These are phyloP conservation scores for Retiboletus fuscus DNA, from an alignment of 1,284 basidiomycete species.

Conservation along the genomic window DNA sequence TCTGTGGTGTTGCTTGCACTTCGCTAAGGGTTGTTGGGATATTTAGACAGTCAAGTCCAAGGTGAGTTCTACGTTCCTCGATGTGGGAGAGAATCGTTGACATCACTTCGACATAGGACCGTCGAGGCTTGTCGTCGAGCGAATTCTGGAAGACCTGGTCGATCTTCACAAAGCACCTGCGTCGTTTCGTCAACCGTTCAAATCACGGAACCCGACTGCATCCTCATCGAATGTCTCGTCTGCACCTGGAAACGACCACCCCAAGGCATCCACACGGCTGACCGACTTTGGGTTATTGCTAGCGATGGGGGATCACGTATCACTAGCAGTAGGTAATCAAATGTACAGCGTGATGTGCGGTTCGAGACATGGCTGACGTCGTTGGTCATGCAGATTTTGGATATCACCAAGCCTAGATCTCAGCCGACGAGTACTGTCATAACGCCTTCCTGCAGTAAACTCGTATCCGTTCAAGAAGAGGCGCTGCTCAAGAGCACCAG, in stretches of 20 bases:
- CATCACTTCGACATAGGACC: constrained; percentile 37
- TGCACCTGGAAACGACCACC: constrained; percentile 51
- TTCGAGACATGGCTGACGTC: constrained; percentile 18
- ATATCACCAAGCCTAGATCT: constrained; percentile 32
- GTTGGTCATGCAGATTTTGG: constrained; percentile 37
- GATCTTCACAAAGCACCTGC: constrained; percentile 67
- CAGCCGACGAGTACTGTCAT: constrained; percentile 4
- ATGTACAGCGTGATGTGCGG: neutral
- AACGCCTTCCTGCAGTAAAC: constrained; percentile 28
- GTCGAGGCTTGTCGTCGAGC: constrained; percentile 32
- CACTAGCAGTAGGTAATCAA: constrained; percentile 67
- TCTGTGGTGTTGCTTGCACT: constrained; percentile 74
- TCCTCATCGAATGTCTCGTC: constrained; percentile 76
- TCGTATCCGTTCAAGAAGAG: constrained; percentile 56
- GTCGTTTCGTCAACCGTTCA: constrained; percentile 78
- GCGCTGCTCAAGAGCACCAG: constrained; percentile 69
- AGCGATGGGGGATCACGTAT: constrained; percentile 69
- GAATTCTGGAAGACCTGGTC: constrained; percentile 73
- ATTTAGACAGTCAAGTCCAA: constrained; percentile 26
- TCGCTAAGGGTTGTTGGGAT: constrained; percentile 53
- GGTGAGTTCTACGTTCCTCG: constrained; percentile 21
- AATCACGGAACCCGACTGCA: constrained; percentile 71
- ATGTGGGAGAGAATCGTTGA: neutral
- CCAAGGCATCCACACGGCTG: constrained; percentile 70
- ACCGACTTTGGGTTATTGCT: constrained; percentile 75